A percentile compares a stretch with the other conserved stretches of the same genome.
phyloP scores from a whole-genome alignment of 352 stramenopile species.

The Phytophthora foliorum region DNA sequence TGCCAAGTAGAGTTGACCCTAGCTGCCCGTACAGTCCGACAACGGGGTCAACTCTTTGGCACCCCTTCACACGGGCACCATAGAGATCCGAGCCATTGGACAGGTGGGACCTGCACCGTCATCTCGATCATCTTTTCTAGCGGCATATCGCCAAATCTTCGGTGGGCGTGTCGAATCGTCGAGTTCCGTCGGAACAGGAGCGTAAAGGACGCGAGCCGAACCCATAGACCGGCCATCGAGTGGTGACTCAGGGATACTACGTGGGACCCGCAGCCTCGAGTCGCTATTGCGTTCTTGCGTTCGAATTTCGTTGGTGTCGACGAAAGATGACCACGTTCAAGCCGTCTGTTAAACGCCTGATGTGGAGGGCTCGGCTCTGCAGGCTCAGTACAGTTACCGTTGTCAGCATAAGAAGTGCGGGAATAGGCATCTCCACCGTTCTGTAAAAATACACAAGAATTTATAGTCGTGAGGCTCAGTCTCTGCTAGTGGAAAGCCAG shows the following conservation, averaged over 20 bases:
- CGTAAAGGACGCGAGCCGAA: constrained; percentile 20
- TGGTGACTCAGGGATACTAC: constrained; percentile 28
- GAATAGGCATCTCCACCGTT: constrained; percentile 6
- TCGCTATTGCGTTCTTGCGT: constrained; percentile 11
- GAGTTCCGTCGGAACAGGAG: constrained; percentile 3
- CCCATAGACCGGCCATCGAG: constrained; percentile 12
- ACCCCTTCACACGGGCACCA: constrained; percentile 12
- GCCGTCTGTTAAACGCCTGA: constrained; percentile 13
- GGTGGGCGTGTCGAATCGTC: constrained; percentile 8
- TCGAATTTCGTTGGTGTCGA: constrained; percentile 43
- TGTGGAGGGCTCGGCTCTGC: neutral
- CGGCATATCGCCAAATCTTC: neutral
- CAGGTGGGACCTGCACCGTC: neutral
- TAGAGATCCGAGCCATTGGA: constrained; percentile 10
- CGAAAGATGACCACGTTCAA: constrained; percentile 28
- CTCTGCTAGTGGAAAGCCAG: constrained; percentile 6
- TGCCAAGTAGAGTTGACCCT: constrained; percentile 19
- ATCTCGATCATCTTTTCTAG: constrained; percentile 23
- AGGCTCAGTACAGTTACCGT: neutral
- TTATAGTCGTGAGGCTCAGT: too few relatives aligned
- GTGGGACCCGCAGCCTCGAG: constrained; percentile 20
- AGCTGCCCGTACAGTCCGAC: constrained; percentile 14
- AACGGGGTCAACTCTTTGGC: neutral
- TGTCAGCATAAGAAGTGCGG: constrained; percentile 16
- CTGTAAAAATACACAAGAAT: constrained; percentile 23